Conservation (phyloP, 2,329 filamentous ascomycete species). For the Ceratocystis albifundus region DNA sequence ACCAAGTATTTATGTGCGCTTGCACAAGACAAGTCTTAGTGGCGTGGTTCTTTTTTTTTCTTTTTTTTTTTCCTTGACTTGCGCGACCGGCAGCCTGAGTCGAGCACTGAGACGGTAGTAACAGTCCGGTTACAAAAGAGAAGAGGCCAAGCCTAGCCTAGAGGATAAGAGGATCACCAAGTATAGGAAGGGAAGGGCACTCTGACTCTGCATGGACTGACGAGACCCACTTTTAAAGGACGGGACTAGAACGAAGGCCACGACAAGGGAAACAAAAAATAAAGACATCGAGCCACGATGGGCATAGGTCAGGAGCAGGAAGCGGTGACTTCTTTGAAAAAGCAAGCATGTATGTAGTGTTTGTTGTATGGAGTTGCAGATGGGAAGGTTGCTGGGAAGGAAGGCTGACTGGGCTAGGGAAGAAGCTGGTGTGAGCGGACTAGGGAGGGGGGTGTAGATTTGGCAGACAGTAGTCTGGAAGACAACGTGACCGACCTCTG, state of each 20-base stretch:
- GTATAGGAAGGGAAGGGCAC: constrained; percentile 7
- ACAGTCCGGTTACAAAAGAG: neutral
- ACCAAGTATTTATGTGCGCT: constrained; percentile 11
- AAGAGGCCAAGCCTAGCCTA: neutral
- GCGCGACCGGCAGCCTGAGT: neutral
- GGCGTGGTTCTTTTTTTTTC: neutral
- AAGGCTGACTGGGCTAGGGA: constrained; percentile 21
- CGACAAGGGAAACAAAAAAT: neutral
- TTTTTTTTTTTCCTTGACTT: constrained; percentile 2
- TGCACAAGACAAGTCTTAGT: constrained; percentile 9
- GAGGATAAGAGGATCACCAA: neutral
- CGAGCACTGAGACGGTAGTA: neutral
- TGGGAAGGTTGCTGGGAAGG: constrained; percentile 17
- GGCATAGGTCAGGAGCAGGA: neutral
- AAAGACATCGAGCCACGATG: neutral
- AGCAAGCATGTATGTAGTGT: neutral
- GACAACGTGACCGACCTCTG: too few species aligned
- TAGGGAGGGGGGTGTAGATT: constrained; percentile 15
- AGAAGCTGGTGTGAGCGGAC: constrained; percentile 19
- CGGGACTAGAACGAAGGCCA: neutral
- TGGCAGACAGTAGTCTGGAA: neutral
- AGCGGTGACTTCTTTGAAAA: neutral
- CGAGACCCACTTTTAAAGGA: neutral
- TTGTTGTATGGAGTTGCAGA: neutral
- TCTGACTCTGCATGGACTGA: neutral